phyloP scores from a whole-genome alignment of 108 stramenopile species.

The Nitzschia inconspicua region DNA sequence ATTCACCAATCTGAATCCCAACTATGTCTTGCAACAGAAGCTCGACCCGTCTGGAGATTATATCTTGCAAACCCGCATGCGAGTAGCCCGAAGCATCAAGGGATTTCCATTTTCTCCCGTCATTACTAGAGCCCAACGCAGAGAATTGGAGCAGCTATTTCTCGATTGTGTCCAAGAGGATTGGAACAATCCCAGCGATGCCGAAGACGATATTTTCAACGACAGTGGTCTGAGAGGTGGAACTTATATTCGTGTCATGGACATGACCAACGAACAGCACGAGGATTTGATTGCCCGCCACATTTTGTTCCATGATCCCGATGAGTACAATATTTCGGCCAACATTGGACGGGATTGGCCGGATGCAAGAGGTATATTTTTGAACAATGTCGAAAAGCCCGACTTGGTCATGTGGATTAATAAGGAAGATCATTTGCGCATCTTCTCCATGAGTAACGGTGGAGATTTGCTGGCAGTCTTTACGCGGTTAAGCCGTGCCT shows the following conservation, averaged over 20 bases:
- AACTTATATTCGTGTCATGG: constrained; percentile 65
- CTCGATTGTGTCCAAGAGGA: constrained; percentile 51
- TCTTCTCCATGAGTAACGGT: constrained; percentile 82
- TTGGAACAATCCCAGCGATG: constrained; percentile 19
- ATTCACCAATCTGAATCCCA: constrained; percentile 64
- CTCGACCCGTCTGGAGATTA: constrained; percentile 79
- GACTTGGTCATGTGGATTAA: constrained; percentile 90
- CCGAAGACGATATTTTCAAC: constrained; percentile 27
- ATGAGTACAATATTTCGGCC: constrained; percentile 73
- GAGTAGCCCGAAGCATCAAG: constrained; percentile 78
- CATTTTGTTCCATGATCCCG: constrained; percentile 81
- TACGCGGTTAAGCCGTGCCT: constrained; percentile 49
- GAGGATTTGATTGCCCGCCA: constrained; percentile 78
- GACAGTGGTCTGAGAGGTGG: constrained; percentile 32
- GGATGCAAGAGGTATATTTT: constrained; percentile 79
- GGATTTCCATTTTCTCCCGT: constrained; percentile 80
- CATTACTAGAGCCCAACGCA: constrained; percentile 55
- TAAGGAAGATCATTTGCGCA: constrained; percentile 89
- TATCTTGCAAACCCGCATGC: constrained; percentile 86
- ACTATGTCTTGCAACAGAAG: constrained; percentile 48
- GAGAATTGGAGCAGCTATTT: constrained; percentile 48
- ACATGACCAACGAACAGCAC: constrained; percentile 76
- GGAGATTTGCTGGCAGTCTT: constrained; percentile 90
- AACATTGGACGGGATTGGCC: constrained; percentile 87
- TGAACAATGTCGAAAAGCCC: constrained; percentile 52